phyloP scores from a whole-genome alignment of 1,139 yeast genomes.

The Kurtzmaniella quercitrusa region DNA sequence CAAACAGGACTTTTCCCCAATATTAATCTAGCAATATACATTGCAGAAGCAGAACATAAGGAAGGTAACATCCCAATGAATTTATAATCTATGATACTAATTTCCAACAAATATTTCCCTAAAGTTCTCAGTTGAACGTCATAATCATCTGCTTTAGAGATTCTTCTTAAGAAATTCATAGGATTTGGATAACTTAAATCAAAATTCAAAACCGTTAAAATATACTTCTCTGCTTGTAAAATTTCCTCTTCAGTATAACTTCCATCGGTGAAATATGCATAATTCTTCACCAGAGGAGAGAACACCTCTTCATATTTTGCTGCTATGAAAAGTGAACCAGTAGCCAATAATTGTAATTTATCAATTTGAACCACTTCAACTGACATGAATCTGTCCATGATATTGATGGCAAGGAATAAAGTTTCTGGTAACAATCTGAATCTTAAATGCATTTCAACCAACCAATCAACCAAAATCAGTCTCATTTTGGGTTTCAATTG shows the following conservation, averaged over 20 bases:
- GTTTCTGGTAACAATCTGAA: slow-evolving; percentile 90
- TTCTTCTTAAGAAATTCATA: slow-evolving; percentile 87
- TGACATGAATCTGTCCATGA: slow-evolving; percentile 88
- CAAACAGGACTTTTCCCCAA: slow-evolving; percentile 67
- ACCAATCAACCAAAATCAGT: slow-evolving; percentile 89
- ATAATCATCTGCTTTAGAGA: slow-evolving; percentile 92
- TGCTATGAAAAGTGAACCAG: slow-evolving; percentile 86
- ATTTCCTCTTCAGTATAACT: slow-evolving; percentile 83
- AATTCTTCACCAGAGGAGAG: slow-evolving; percentile 83
- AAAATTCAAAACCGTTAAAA: slow-evolving; percentile 70
- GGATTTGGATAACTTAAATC: slow-evolving; percentile 90
- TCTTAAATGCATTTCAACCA: slow-evolving; percentile 85
- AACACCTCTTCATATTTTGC: slow-evolving; percentile 95
- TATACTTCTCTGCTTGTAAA: slow-evolving; percentile 80
- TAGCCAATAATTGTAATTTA: slow-evolving; percentile 83
- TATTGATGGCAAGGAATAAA: slow-evolving; percentile 78
- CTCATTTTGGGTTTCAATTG: slow-evolving; percentile 83
- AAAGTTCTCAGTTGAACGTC: slow-evolving; percentile 89
- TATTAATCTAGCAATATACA: slow-evolving; percentile 82
- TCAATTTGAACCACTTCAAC: slow-evolving; percentile 76
- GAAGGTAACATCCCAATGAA: slow-evolving; percentile 80
- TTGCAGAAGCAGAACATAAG: slow-evolving; percentile 84
- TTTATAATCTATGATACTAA: slow-evolving; percentile 74
- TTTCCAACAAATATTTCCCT: slow-evolving; percentile 84
- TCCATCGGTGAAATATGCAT: slow-evolving; percentile 84